Percentiles rank a stretch among this genome's conserved stretches.
phyloP scores from a whole-genome alignment of 108 stramenopile species.

The Aurantiochytrium sp. region DNA sequence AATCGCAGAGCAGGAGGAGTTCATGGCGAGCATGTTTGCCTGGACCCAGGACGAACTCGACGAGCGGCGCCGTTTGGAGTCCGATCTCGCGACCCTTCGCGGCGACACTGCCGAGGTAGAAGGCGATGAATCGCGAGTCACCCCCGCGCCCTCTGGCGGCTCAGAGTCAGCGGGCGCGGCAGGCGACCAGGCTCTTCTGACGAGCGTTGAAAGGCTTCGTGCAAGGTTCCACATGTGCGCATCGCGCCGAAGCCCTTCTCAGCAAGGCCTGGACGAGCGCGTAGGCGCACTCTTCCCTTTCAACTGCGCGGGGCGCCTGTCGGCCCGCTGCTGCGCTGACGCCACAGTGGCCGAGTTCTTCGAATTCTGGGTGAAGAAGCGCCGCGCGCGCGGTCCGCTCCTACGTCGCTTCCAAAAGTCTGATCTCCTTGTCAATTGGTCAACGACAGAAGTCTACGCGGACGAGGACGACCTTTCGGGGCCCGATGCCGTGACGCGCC shows the following conservation, averaged over 20 bases:
- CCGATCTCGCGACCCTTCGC: neutral
- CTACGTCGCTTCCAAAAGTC: slow-evolving; percentile 12
- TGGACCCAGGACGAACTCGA: neutral
- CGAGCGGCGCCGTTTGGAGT: neutral
- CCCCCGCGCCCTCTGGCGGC: too few relatives aligned
- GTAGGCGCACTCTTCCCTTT: neutral
- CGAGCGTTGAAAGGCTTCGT: neutral
- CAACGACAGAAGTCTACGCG: neutral
- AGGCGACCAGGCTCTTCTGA: too few relatives aligned
- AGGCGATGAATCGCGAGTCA: too few relatives aligned
- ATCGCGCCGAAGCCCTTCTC: neutral
- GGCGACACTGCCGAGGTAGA: neutral
- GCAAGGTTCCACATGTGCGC: neutral
- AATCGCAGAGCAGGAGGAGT: neutral
- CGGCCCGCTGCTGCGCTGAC: neutral
- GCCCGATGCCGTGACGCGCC: neutral
- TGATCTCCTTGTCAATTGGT: neutral
- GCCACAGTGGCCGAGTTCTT: neutral
- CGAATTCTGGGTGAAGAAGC: neutral
- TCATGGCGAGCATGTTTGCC: neutral
- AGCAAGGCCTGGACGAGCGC: neutral
- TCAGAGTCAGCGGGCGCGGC: too few relatives aligned
- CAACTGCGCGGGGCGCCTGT: neutral
- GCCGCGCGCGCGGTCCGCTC: neutral
- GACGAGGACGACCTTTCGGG: neutral